Evolutionary conservation across 2,329 filamentous ascomycete species (phyloP).

Genomic region (Colletotrichum caudatum): DNA sequence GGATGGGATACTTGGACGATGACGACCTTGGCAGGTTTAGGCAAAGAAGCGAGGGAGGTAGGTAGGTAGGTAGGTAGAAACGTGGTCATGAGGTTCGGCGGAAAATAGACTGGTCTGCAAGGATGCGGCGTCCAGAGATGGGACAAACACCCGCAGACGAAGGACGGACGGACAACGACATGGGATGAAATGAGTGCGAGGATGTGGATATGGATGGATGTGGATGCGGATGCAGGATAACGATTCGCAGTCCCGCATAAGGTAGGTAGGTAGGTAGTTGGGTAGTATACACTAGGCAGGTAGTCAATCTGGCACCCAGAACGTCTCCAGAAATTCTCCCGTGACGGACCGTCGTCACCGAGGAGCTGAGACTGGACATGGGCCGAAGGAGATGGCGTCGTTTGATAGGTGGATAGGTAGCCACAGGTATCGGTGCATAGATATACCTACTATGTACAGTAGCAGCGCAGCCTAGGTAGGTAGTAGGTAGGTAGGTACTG

Average conservation of each 20-base stretch:
- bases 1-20: slow-evolving; percentile 1
- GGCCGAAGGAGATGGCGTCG: slow-evolving; percentile 35
- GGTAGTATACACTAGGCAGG: no score
- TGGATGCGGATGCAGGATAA: neutral
- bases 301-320: slow-evolving; percentile 38
- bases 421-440: no score
- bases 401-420: neutral
- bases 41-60: slow-evolving; percentile 12
- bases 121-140: slow-evolving; percentile 17
- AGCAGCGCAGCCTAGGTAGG: no score
- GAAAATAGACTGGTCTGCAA: neutral
- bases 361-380: slow-evolving; percentile 53
- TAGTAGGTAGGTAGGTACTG: neutral
- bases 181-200: slow-evolving; percentile 3
- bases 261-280: no score
- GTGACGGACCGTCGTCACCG: slow-evolving; percentile 66
- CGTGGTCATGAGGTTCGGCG: slow-evolving; percentile 6
- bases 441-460: no score
- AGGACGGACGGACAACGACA: slow-evolving; percentile 3
- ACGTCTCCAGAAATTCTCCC: slow-evolving; percentile 53
- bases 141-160: slow-evolving; percentile 31
- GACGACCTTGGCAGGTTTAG: slow-evolving; percentile 25
- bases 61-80: neutral
- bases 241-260: slow-evolving; percentile 43
- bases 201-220: neutral